A percentile compares a stretch with the other conserved stretches of the same genome.
phyloP scores from a whole-genome alignment of 495 filamentous ascomycete species.

The Bacidia rubella region DNA sequence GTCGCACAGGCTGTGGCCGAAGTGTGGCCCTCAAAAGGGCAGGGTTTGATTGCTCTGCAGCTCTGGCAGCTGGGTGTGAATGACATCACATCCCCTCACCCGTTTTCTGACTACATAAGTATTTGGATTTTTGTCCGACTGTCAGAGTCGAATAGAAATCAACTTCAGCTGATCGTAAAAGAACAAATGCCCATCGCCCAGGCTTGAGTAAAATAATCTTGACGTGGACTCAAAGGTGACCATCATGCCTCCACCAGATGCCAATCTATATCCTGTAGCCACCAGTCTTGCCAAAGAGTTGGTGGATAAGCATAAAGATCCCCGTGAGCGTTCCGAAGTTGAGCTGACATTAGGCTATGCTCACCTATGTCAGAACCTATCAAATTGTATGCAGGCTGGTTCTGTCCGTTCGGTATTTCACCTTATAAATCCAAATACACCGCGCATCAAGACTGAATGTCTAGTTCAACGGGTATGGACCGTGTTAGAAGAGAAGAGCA shows the following conservation, averaged over 20 bases:
- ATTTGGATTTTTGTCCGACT: too few species aligned
- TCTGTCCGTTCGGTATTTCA: slow-evolving; percentile 34
- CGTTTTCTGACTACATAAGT: too few species aligned
- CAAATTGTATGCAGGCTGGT: slow-evolving; percentile 53
- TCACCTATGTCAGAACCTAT: slow-evolving; percentile 32
- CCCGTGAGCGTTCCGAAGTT: background rate
- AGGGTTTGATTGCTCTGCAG: too few species aligned
- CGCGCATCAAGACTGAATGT: background rate
- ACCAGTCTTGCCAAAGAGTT: slow-evolving; percentile 36
- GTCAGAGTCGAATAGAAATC: too few species aligned
- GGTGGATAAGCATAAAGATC: slow-evolving; percentile 33
- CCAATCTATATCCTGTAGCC: slow-evolving; percentile 37
- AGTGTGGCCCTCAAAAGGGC: too few species aligned
- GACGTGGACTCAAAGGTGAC: too few species aligned
- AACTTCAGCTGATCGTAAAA: background rate
- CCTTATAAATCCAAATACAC: background rate
- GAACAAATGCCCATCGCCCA: background rate
- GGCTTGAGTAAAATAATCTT: too few species aligned
- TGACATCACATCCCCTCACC: too few species aligned
- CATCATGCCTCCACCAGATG: slow-evolving; percentile 21
- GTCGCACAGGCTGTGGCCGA: too few species aligned
- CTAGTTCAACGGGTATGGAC: slow-evolving; percentile 52
- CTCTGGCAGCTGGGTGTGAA: too few species aligned
- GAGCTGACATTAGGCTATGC: background rate
- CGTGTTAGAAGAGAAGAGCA: slow-evolving; percentile 53